Evolutionary conservation across 176 grass and related monocot genomes (phyloP).

Genomic region (Pharus latifolius): DNA sequence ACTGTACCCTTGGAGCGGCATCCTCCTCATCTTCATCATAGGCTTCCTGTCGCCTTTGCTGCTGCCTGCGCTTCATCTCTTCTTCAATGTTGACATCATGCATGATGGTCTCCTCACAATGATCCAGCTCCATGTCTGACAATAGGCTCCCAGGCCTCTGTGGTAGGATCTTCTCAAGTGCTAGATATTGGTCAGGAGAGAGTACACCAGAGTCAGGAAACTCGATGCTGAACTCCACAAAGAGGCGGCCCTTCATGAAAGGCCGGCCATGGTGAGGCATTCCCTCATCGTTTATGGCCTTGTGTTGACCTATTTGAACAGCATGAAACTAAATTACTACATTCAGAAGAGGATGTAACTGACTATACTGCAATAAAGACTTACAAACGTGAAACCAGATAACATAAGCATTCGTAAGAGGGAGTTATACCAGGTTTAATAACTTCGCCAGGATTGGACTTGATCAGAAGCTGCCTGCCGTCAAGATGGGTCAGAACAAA

Average conservation of each 20-base stretch:
- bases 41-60: constrained; percentile 57
- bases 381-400: not conserved
- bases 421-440: constrained; percentile 66
- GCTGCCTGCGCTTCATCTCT: constrained; percentile 73
- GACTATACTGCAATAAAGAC: not conserved
- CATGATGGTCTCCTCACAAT: constrained; percentile 80
- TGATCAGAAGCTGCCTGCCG: constrained; percentile 75
- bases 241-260: constrained; percentile 88
- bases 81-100: constrained; percentile 87
- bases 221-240: constrained; percentile 72
- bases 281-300: constrained; percentile 89
- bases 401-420: not conserved
- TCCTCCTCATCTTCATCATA: constrained; percentile 74
- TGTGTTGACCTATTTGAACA: constrained; percentile 53
- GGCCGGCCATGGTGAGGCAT: constrained; percentile 85
- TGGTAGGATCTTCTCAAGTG: constrained; percentile 57
- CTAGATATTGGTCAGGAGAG: constrained; percentile 37
- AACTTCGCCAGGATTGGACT: constrained; percentile 82
- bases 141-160: constrained; percentile 27
- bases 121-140: constrained; percentile 53
- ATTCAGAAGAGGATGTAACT: not conserved
- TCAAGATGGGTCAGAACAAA: constrained; percentile 92
- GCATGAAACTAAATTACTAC: not conserved
- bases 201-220: constrained; percentile 58
- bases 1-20: constrained; percentile 63